phyloP scores from a whole-genome alignment of 1,284 basidiomycete genomes.

The Irpex rosettiformis region DNA sequence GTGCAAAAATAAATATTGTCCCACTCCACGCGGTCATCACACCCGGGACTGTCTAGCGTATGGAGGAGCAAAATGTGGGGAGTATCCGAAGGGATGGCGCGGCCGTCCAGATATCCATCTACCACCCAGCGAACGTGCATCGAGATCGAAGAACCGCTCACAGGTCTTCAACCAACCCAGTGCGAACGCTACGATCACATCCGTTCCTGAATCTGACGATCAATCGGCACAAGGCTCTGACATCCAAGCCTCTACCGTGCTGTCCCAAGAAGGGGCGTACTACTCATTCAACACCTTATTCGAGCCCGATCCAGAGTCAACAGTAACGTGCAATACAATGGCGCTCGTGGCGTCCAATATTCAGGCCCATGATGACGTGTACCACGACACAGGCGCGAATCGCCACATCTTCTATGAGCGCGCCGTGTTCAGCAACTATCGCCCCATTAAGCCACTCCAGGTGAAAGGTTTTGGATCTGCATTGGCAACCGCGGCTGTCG shows the following conservation, averaged over 20 bases:
- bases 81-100: not conserved
- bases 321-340: not conserved
- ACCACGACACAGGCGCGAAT: not conserved
- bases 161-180: not conserved
- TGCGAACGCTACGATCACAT: not conserved
- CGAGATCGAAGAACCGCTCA: not conserved
- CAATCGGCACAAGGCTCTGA: not conserved
- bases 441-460: not conserved
- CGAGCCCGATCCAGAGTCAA: not conserved
- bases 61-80: not conserved
- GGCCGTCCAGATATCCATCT: not conserved
- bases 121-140: not conserved
- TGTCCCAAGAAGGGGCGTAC: not conserved
- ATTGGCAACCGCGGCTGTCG: not conserved
- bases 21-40: not conserved
- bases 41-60: not conserved
- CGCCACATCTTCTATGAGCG: not conserved
- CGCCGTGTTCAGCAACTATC: not conserved
- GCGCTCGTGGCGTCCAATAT: not conserved
- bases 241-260: not conserved
- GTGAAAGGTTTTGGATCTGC: not conserved
- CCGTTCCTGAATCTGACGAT: not conserved
- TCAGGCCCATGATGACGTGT: not conserved
- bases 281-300: not conserved
- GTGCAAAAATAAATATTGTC: not conserved